Base-by-base conservation (phyloP, 179 eudicot genomes). In the Heliamphora ciliata region DNA sequence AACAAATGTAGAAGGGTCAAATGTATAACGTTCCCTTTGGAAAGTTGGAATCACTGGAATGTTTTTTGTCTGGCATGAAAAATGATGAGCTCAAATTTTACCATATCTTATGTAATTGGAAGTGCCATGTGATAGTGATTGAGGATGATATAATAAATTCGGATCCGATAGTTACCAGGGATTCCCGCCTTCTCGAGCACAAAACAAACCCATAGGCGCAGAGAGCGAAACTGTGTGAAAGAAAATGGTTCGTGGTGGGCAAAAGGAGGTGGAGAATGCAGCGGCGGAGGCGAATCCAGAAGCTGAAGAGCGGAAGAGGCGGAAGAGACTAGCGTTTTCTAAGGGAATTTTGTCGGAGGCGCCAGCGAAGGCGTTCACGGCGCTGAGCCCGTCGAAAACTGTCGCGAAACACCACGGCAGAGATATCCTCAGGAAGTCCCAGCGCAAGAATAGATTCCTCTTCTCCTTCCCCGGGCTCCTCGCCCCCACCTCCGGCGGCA, bases 391-490 rank as follows among this genome's bases (percentile, higher is more conserved):
- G 0, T 90, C 97, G 8, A 93, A 92, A 78, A 88, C 83, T 1
- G 86, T 91, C 51, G 61, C 79, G 64, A 95, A 93, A 74, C 97
- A 92, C 87, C 97, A 95, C 82, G 97, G 98, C 44, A 87, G 68
- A 52, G 98, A 95, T 84, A 89, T 95, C 17, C 56, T 93, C n/a
- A 88, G 89, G 84, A 92, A 91, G 83, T 93, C 98, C 1, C 97
- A 92, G 79, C 84, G 94, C 63, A 95, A 92, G 86, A 95, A 90
- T 79, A 89, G 90, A 0, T 95, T 87, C 79, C 91, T 95, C 5
- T 92, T 95, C 88, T 95, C 97, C 0, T 93, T 95, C 80, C 85
- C 91, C 8, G 98, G 98, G 5, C 91, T 92, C 10, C 81, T 95
- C 8, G 94, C 89, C 31, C 98, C 98, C 4, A 40, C 91, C 61